phyloP scores from a whole-genome alignment of 441 rosid genomes.

The Bocquillonia castaneifolia region DNA sequence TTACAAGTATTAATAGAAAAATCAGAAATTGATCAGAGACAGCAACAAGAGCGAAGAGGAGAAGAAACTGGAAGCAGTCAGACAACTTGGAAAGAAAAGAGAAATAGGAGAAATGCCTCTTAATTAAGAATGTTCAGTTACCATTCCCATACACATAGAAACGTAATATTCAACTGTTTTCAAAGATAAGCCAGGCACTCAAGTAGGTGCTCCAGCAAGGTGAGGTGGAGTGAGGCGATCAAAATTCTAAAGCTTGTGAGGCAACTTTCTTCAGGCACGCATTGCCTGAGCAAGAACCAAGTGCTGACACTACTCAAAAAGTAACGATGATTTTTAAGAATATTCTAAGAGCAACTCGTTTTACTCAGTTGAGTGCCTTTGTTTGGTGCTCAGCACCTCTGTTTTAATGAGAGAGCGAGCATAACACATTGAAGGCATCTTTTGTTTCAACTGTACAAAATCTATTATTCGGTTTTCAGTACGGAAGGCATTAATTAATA shows the following conservation, averaged over 20 bases:
- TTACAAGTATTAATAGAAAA: slow-evolving; percentile 21
- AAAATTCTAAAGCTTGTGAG: not conserved
- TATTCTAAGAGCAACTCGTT: too few relatives aligned
- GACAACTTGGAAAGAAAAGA: not conserved
- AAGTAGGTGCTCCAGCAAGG: not conserved
- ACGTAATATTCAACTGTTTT: not conserved
- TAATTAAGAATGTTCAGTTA: not conserved
- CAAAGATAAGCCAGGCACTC: not conserved
- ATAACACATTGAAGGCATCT: slow-evolving; percentile 5
- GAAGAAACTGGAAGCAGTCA: slow-evolving; percentile 3
- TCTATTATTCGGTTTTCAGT: not conserved
- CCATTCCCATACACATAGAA: not conserved
- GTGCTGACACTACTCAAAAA: not conserved
- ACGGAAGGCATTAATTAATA: slow-evolving; percentile 14
- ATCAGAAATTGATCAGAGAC: slow-evolving; percentile 23
- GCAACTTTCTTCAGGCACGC: not conserved
- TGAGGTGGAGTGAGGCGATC: not conserved
- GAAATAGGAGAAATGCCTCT: not conserved
- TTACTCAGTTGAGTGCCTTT: too few relatives aligned
- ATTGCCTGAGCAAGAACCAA: not conserved
- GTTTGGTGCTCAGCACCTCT: too few relatives aligned
- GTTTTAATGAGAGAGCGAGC: not conserved
- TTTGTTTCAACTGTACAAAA: not conserved
- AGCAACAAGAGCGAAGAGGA: slow-evolving; percentile 12
- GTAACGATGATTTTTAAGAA: too few relatives aligned